Conservation (phyloP, 169 alveolate genomes). For the Babesia bovis region DNA sequence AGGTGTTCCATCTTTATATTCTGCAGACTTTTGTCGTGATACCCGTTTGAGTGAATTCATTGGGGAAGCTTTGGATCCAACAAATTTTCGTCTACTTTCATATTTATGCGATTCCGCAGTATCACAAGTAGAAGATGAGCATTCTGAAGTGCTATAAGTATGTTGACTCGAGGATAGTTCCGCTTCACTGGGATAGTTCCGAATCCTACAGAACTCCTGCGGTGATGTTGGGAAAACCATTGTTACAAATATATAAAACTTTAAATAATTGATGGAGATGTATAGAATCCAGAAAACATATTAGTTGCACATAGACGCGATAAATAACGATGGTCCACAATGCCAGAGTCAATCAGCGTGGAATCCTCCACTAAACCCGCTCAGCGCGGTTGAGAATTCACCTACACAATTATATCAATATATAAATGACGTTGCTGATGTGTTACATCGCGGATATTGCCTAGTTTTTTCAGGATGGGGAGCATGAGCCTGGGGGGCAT, state of each 20-base stretch:
- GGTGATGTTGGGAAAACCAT: slow-evolving; percentile 2
- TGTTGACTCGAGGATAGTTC: slow-evolving; percentile 32
- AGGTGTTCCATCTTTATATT: not conserved
- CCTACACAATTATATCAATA: not conserved
- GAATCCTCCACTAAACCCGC: slow-evolving; percentile 13
- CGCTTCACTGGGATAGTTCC: slow-evolving; percentile 32
- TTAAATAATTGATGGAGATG: not conserved
- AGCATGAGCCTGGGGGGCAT: slow-evolving; percentile 1
- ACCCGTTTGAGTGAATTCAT: slow-evolving; percentile 17
- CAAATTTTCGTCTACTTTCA: not conserved
- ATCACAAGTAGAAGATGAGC: slow-evolving; percentile 36
- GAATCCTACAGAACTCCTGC: slow-evolving; percentile 8
- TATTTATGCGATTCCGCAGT: slow-evolving; percentile 11
- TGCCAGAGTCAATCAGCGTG: not conserved
- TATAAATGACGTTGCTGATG: no score
- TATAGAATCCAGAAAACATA: not conserved
- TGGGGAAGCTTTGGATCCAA: slow-evolving; percentile 7
- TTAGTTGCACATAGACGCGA: not conserved
- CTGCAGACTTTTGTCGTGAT: slow-evolving; percentile 1
- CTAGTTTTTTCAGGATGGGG: slow-evolving; percentile 27
- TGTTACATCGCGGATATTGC: no score
- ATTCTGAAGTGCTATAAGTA: slow-evolving; percentile 26
- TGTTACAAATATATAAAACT: not conserved
- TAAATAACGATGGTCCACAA: not conserved
- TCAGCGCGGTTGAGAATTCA: not conserved